Percentiles rank a stretch among this genome's conserved stretches.
Evolutionary conservation across 352 stramenopile species (phyloP).

Genomic region (Phytophthora foliorum): DNA sequence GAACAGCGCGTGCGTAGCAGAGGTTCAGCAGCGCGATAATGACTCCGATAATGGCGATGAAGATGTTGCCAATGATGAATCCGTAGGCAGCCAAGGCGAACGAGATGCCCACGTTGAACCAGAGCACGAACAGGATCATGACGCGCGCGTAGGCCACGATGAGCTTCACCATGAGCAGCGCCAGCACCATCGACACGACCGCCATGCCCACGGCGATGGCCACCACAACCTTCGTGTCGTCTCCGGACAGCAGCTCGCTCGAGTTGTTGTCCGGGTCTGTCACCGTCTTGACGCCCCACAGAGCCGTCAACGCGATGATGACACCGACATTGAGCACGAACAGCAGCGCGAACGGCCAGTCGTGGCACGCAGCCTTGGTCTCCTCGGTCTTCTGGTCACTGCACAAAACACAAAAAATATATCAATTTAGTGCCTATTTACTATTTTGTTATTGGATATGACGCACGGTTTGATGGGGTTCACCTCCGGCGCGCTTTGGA

Average conservation of each 20-base stretch:
- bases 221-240: conserved; percentile 75
- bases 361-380: conserved; percentile 61
- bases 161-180: conserved; percentile 80
- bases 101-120: conserved; percentile 86
- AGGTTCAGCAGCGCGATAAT: conserved; percentile 78
- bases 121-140: conserved; percentile 90
- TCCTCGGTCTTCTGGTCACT: conserved; percentile 43
- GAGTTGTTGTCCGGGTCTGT: conserved; percentile 53
- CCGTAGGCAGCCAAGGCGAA: conserved; percentile 76
- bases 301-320: conserved; percentile 72
- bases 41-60: conserved; percentile 69
- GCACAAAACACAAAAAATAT: conserved; percentile 3
- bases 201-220: conserved; percentile 64
- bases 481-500: conserved; percentile 56
- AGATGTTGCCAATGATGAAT: conserved; percentile 74
- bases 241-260: conserved; percentile 51
- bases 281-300: conserved; percentile 78
- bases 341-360: conserved; percentile 83
- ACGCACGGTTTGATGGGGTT: conserved; percentile 76
- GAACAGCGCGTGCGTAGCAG: conserved; percentile 89
- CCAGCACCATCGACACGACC: conserved; percentile 65
- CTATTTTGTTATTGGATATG: not conserved
- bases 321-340: conserved; percentile 83
- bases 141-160: conserved; percentile 79
- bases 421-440: not conserved